Conservation (phyloP, 2,329 filamentous ascomycete genomes). For the Colletotrichum sp. region DNA sequence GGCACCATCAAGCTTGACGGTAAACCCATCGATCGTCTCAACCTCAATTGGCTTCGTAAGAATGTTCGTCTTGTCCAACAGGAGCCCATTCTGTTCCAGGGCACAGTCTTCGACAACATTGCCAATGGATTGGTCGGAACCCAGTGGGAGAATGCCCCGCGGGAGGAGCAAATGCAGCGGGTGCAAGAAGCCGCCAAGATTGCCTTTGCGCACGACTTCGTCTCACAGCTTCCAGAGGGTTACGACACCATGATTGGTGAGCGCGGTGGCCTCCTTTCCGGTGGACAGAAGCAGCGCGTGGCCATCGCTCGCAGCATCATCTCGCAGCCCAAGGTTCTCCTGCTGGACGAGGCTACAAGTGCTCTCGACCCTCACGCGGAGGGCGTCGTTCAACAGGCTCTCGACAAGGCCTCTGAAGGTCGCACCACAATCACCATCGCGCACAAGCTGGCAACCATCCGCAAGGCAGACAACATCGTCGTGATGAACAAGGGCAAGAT, state of each 20-base stretch:
- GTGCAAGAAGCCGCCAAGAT: slow-evolving; percentile 47
- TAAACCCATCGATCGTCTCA: slow-evolving; percentile 34
- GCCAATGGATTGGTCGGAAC: slow-evolving; percentile 48
- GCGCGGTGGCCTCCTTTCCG: slow-evolving; percentile 63
- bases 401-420: slow-evolving; percentile 55
- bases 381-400: slow-evolving; percentile 56
- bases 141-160: slow-evolving; percentile 18
- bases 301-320: slow-evolving; percentile 58
- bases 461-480: slow-evolving; percentile 66
- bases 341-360: slow-evolving; percentile 71
- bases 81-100: slow-evolving; percentile 43
- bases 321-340: slow-evolving; percentile 54
- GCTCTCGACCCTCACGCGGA: slow-evolving; percentile 49
- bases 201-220: slow-evolving; percentile 52
- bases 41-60: slow-evolving; percentile 42
- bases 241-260: slow-evolving; percentile 66
- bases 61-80: slow-evolving; percentile 43
- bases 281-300: slow-evolving; percentile 70
- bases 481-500: slow-evolving; percentile 63
- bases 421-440: slow-evolving; percentile 70
- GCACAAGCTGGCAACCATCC: slow-evolving; percentile 60
- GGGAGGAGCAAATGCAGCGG: slow-evolving; percentile 40
- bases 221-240: slow-evolving; percentile 48
- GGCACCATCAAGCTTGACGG: slow-evolving; percentile 42
- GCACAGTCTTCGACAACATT: slow-evolving; percentile 55